Base-by-base conservation (phyloP, 805 yeast genomes). In the Suhomyces faveliae region DNA sequence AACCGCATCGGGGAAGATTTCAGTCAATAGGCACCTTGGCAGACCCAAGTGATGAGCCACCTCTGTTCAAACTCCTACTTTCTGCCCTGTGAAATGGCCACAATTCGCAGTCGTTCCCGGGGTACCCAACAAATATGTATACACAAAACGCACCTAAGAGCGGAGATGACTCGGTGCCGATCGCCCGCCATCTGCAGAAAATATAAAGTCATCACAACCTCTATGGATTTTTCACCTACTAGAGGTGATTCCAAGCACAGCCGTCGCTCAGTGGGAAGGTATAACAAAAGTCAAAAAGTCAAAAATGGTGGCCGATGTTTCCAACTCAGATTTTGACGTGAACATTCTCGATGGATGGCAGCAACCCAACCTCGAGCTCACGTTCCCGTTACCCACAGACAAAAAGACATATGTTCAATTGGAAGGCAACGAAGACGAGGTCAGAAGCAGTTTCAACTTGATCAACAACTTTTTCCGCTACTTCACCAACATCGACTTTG, bases 351-450 rank as follows among this genome's bases (percentile, higher is more conserved):
- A 70, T 8, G 67, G 71, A 0, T 56, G 63, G 13, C 42, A 52
- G 1, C 35, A 52, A 2, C 76, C 76, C 15, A 57, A 58, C 39
- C 58, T 73, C 22, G 64, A 59, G 4, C 58, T 71, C 9, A 51
- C 67, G 9, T 70, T 71, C 48, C 77, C 77, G 1, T 58, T 72
- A 17, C 77, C 77, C 5, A 61, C 61, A 10, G 74, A 70, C 51
- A 51, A 61, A 33, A 67, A 63, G 8, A 58, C 69, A 2, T 61
- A 60, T 40, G 56, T 70, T 21, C 52, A 58, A 12, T 45, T 68
- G 10, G 62, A 60, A 6, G 66, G 60, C 11, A 70, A 70, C 53
- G 63, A 61, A 29, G 52, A 51, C 6, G 61, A 63, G 30, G 58
- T 63, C 47, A 53, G 55, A 24, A 41, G 42, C 35, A 43, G 49